phyloP scores from a whole-genome alignment of 1,284 basidiomycete genomes.

The Ceratobasidium sp. region DNA sequence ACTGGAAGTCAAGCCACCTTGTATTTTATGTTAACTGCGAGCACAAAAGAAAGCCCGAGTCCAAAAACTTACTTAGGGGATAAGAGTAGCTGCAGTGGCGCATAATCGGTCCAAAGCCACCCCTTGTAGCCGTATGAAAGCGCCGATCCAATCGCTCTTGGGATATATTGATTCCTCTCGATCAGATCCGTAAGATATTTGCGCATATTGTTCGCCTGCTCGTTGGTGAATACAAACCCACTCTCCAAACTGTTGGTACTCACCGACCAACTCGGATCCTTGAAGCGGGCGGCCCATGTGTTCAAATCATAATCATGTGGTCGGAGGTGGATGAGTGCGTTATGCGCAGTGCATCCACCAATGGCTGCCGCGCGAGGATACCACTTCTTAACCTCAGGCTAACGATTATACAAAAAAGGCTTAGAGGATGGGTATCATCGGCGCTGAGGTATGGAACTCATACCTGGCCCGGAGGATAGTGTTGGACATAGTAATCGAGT shows the following conservation, averaged over 20 bases:
- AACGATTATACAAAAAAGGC: not conserved
- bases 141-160: not conserved
- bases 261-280: constrained; percentile 42
- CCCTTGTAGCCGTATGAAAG: constrained; percentile 40
- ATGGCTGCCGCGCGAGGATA: constrained; percentile 32
- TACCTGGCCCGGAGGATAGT: constrained; percentile 41
- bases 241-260: not conserved
- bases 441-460: not conserved
- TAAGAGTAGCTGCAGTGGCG: constrained; percentile 21
- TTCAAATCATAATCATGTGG: constrained; percentile 37
- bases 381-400: constrained; percentile 40
- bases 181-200: constrained; percentile 29
- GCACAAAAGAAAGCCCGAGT: too few species aligned
- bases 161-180: constrained; percentile 36
- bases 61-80: constrained; percentile 25
- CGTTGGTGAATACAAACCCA: not conserved
- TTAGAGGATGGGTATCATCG: not conserved
- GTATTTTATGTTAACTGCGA: not conserved
- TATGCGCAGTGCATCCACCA: constrained; percentile 36
- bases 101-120: constrained; percentile 41
- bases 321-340: constrained; percentile 41
- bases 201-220: constrained; percentile 35
- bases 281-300: constrained; percentile 26
- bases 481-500: constrained; percentile 41
- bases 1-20: constrained; percentile 22